A percentile compares a stretch with the other conserved stretches of the same genome.
phyloP scores from a whole-genome alignment of 106 monocot genomes.

The Dendrobium huoshanense region DNA sequence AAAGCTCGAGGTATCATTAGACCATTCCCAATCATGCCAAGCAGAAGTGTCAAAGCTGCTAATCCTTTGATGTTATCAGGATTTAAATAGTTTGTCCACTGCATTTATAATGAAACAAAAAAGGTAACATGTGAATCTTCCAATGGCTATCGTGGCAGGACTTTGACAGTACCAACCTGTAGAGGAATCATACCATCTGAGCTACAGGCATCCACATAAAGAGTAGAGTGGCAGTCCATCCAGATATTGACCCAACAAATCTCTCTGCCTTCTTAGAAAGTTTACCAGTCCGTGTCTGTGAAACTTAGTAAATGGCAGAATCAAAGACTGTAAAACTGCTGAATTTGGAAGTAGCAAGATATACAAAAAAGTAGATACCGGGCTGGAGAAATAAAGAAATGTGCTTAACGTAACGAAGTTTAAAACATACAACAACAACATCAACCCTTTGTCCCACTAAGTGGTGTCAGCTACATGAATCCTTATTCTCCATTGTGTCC shows the following conservation, averaged over 20 bases:
- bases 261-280: slow-evolving; percentile 39
- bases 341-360: not conserved
- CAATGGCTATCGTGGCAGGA: not conserved
- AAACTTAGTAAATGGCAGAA: slow-evolving; percentile 16
- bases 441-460: too few relatives aligned
- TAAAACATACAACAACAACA: too few relatives aligned
- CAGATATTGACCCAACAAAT: slow-evolving; percentile 47
- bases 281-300: slow-evolving; percentile 40
- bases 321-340: slow-evolving; percentile 6
- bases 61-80: slow-evolving; percentile 89
- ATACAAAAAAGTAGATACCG: not conserved
- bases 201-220: slow-evolving; percentile 55
- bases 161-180: not conserved
- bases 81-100: slow-evolving; percentile 94
- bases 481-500: too few relatives aligned
- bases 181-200: slow-evolving; percentile 23
- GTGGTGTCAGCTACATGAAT: too few relatives aligned
- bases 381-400: too few relatives aligned
- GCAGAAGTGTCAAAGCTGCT: slow-evolving; percentile 76
- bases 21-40: slow-evolving; percentile 91
- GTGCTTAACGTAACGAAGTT: too few relatives aligned
- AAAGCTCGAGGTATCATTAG: slow-evolving; percentile 91
- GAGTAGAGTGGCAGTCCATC: slow-evolving; percentile 53
- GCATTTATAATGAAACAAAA: slow-evolving; percentile 4
- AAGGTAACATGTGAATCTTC: not conserved